phyloP scores from a whole-genome alignment of 768 basidiomycete genomes.

The Agaricus sinodeliciosus region DNA sequence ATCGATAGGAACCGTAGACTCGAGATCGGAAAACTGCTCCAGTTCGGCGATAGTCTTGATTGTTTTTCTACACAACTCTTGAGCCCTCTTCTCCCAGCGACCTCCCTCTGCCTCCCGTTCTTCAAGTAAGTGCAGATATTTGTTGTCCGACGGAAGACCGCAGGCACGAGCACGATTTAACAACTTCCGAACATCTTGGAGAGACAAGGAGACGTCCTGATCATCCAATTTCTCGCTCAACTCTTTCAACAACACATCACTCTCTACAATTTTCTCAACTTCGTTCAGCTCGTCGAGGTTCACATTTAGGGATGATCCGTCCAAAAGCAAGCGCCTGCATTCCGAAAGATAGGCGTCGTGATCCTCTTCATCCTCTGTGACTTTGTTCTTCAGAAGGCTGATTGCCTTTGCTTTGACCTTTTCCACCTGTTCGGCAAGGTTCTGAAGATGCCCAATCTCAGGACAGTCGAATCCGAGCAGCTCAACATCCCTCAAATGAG shows the following conservation, averaged over 20 bases:
- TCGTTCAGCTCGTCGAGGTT: conserved; percentile 71
- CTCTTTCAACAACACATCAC: conserved; percentile 71
- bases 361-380: conserved; percentile 25
- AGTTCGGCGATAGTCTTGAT: conserved; percentile 73
- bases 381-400: conserved; percentile 33
- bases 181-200: conserved; percentile 73
- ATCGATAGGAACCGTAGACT: conserved; percentile 65
- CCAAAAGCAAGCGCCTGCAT: conserved; percentile 63
- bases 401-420: conserved; percentile 52
- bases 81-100: conserved; percentile 73
- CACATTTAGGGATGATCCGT: conserved; percentile 77
- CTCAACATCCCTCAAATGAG: conserved; percentile 65
- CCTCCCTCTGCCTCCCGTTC: conserved; percentile 60
- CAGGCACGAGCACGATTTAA: conserved; percentile 65
- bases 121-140: conserved; percentile 56
- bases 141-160: conserved; percentile 58
- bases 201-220: conserved; percentile 42
- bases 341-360: conserved; percentile 53
- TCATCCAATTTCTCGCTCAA: conserved; percentile 72
- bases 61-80: conserved; percentile 56
- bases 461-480: conserved; percentile 78
- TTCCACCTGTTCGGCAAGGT: conserved; percentile 57
- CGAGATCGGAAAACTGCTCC: conserved; percentile 62
- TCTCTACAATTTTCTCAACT: conserved; percentile 75
- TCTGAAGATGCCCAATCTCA: conserved; percentile 56